Percentiles rank a stretch among this genome's conserved stretches.
Conservation (phyloP, 768 basidiomycete species). For the Lactarius deliciosus region DNA sequence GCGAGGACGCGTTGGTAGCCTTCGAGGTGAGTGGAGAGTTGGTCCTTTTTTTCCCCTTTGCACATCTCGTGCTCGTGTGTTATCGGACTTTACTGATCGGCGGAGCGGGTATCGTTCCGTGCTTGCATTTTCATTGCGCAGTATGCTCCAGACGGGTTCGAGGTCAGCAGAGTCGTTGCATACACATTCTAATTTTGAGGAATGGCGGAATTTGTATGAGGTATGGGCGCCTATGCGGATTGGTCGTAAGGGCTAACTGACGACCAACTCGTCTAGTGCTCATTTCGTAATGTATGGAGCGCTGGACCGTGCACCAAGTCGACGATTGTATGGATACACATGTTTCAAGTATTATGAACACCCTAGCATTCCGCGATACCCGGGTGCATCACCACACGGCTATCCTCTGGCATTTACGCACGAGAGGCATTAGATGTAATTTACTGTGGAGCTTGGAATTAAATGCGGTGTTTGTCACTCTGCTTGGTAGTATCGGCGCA, state of each 20-base stretch:
- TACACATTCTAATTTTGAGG: constrained; percentile 18
- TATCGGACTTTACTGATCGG: not conserved
- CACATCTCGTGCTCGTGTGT: not conserved
- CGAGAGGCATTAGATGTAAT: not conserved
- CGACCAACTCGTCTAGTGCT: not conserved
- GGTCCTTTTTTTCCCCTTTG: too few species aligned
- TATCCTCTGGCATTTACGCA: not conserved
- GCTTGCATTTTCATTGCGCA: not conserved
- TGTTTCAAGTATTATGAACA: not conserved
- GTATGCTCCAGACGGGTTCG: constrained; percentile 22
- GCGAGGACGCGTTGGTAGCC: constrained; percentile 24
- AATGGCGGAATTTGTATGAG: not conserved
- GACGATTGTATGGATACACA: not conserved
- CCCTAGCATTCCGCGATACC: constrained; percentile 3
- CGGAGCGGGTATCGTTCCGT: not conserved
- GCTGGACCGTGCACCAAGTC: not conserved
- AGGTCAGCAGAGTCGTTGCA: constrained; percentile 18
- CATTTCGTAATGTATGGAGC: not conserved
- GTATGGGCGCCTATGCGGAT: not conserved
- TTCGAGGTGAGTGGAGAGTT: constrained; percentile 16
- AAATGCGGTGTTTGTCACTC: not conserved
- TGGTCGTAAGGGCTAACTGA: not conserved
- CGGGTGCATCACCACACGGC: not conserved
- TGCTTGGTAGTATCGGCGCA: not conserved
- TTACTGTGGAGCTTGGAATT: not conserved